Conservation (phyloP, 2,329 filamentous ascomycete genomes). For the Raffaelea arxii region DNA sequence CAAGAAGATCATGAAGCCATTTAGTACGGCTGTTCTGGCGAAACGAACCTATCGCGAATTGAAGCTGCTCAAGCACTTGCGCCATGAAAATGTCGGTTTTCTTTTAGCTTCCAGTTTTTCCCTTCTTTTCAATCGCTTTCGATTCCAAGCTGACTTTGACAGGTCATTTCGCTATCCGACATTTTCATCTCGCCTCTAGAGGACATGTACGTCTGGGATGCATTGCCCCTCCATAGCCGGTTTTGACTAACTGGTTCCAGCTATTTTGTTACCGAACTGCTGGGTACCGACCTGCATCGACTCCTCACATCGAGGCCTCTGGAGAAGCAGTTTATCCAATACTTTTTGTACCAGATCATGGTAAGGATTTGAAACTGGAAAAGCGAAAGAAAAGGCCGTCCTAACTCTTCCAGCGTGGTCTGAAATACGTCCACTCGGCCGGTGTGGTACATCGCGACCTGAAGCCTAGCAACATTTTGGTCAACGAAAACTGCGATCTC, state of each 20-base stretch:
- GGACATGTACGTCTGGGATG: slow-evolving; percentile 75
- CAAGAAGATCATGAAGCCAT: slow-evolving; percentile 99
- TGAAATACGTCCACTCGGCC: slow-evolving; percentile 98
- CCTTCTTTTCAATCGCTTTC: neutral
- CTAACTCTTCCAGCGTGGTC: slow-evolving; percentile 56
- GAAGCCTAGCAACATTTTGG: slow-evolving; percentile 97
- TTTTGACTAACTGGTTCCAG: too few relatives aligned
- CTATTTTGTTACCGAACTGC: slow-evolving; percentile 95
- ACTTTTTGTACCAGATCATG: slow-evolving; percentile 98
- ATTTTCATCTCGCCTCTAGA: slow-evolving; percentile 99
- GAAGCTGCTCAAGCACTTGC: slow-evolving; percentile 92
- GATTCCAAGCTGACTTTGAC: neutral
- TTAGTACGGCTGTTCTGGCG: slow-evolving; percentile 96
- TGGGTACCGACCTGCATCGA: slow-evolving; percentile 93
- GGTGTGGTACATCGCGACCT: slow-evolving; percentile 96
- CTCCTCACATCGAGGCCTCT: slow-evolving; percentile 89
- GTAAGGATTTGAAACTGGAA: slow-evolving; percentile 38
- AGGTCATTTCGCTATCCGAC: slow-evolving; percentile 97
- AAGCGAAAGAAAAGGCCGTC: slow-evolving; percentile 2
- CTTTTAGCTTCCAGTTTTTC: slow-evolving; percentile 2
- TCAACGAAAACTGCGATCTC: slow-evolving; percentile 98
- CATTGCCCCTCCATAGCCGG: too few relatives aligned
- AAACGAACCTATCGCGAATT: slow-evolving; percentile 97
- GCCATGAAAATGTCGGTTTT: slow-evolving; percentile 77
- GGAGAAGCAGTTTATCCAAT: slow-evolving; percentile 99